Conservation (phyloP, 768 basidiomycete species). For the Royoungia palumana region DNA sequence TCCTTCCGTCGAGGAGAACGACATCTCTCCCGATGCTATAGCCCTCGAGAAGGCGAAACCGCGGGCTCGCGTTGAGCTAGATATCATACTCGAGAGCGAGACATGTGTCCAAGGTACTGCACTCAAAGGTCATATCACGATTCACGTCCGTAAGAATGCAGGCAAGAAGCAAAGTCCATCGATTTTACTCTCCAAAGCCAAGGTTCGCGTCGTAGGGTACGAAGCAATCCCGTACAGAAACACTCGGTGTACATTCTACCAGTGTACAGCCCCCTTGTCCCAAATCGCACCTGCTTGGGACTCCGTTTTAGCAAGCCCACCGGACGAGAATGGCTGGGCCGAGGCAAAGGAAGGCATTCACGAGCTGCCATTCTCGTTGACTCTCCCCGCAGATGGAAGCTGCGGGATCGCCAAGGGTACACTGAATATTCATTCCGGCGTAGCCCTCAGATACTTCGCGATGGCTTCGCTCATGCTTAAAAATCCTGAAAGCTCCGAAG, state of each 20-base stretch:
- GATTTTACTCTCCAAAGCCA: slow-evolving; percentile 68
- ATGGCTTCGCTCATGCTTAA: slow-evolving; percentile 79
- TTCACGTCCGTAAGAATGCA: slow-evolving; percentile 55
- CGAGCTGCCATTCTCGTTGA: slow-evolving; percentile 67
- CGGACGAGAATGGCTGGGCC: slow-evolving; percentile 61
- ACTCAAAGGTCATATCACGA: slow-evolving; percentile 65
- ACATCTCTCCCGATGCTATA: slow-evolving; percentile 30
- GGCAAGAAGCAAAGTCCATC: slow-evolving; percentile 49
- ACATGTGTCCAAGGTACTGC: slow-evolving; percentile 76
- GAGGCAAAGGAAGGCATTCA: slow-evolving; percentile 65
- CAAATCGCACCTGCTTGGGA: slow-evolving; percentile 45
- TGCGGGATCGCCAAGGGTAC: slow-evolving; percentile 58
- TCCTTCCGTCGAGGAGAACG: slow-evolving; percentile 5
- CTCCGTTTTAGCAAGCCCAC: slow-evolving; percentile 40
- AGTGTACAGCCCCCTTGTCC: slow-evolving; percentile 57
- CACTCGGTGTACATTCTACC: slow-evolving; percentile 79
- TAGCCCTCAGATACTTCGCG: slow-evolving; percentile 71
- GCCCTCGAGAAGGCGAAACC: slow-evolving; percentile 69
- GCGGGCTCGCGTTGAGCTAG: slow-evolving; percentile 75
- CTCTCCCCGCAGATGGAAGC: slow-evolving; percentile 54
- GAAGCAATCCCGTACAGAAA: slow-evolving; percentile 61
- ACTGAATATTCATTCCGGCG: slow-evolving; percentile 52
- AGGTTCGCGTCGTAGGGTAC: slow-evolving; percentile 81
- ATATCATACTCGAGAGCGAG: slow-evolving; percentile 73
- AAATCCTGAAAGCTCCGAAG: slow-evolving; percentile 52